Percentiles rank a stretch among this genome's conserved stretches.
These are phyloP conservation scores for Torulaspora indica DNA, from an alignment of 805 yeast genomes.

Conservation along the genomic window DNA sequence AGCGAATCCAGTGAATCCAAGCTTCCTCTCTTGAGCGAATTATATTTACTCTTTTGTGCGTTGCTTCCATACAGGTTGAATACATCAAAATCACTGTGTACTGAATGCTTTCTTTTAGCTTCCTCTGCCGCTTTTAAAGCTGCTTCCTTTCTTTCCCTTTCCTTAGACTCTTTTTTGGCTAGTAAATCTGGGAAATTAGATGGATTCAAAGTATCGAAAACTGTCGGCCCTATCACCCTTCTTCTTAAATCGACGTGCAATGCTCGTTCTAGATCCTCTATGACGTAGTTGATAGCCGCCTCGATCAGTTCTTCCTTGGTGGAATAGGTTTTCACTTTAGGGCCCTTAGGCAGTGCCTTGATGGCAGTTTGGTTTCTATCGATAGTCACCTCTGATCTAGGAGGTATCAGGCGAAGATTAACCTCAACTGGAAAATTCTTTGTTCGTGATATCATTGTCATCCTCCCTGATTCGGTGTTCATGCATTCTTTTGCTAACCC, in stretches of 20 bases:
- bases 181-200: conserved; percentile 50
- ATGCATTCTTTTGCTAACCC: conserved; percentile 28
- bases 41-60: conserved; percentile 6
- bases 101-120: conserved; percentile 26
- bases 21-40: conserved; percentile 15
- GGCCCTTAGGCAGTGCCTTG: background rate
- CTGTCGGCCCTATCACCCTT: conserved; percentile 63
- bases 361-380: background rate
- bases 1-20: conserved; percentile 11
- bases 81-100: conserved; percentile 37
- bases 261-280: conserved; percentile 59
- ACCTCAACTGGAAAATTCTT: conserved; percentile 25
- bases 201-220: conserved; percentile 57
- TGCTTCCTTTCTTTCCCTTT: conserved; percentile 23
- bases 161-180: conserved; percentile 35
- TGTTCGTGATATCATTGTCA: conserved; percentile 24
- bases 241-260: conserved; percentile 69
- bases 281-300: conserved; percentile 54
- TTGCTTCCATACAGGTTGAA: conserved; percentile 32
- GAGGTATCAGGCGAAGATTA: conserved; percentile 24
- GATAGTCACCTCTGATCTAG: conserved; percentile 1
- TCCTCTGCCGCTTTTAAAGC: conserved; percentile 21
- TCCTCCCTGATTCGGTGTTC: conserved; percentile 24
- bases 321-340: conserved; percentile 13
- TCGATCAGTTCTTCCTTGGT: conserved; percentile 41